These are phyloP conservation scores for Aureococcus anophagefferens DNA, from an alignment of 108 stramenopile species.

Conservation along the genomic window DNA sequence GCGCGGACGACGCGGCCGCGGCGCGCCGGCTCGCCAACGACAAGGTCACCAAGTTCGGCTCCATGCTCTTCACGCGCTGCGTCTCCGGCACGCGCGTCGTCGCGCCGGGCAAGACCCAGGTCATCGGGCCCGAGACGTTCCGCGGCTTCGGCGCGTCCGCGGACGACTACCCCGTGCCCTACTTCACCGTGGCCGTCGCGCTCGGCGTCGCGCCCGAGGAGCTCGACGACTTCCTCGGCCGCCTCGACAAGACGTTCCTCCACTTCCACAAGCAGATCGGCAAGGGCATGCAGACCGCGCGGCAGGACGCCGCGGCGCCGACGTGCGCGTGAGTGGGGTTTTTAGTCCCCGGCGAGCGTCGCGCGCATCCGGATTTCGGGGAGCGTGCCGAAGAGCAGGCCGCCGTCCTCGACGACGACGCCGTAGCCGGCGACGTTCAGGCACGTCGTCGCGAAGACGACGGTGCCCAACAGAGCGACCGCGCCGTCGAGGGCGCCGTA, in stretches of 20 bases:
- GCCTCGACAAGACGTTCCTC: conserved; percentile 7
- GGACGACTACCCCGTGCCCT: conserved; percentile 7
- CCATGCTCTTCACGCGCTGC: conserved; percentile 92
- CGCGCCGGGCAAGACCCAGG: conserved; percentile 3
- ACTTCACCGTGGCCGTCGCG: conserved; percentile 24
- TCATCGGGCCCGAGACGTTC: conserved; percentile 12
- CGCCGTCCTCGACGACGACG: no score
- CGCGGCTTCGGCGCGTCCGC: conserved; percentile 13
- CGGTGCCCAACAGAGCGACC: no score
- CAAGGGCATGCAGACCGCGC: not conserved
- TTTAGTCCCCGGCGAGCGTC: no score
- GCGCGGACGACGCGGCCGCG: not conserved
- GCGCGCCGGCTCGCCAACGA: conserved; percentile 17
- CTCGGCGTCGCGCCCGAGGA: conserved; percentile 15
- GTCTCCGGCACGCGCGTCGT: conserved; percentile 74
- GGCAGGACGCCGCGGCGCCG: no score
- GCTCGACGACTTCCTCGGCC: not conserved
- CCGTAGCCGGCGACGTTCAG: no score
- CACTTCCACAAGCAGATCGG: not conserved
- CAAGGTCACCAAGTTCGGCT: conserved; percentile 72
- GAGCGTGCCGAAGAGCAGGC: no score
- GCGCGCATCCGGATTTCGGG: no score
- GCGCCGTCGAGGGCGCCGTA: no score
- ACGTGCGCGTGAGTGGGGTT: no score
- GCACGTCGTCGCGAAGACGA: no score